Conservation (phyloP, 805 yeast species). For the Starmerella scarabaei region DNA sequence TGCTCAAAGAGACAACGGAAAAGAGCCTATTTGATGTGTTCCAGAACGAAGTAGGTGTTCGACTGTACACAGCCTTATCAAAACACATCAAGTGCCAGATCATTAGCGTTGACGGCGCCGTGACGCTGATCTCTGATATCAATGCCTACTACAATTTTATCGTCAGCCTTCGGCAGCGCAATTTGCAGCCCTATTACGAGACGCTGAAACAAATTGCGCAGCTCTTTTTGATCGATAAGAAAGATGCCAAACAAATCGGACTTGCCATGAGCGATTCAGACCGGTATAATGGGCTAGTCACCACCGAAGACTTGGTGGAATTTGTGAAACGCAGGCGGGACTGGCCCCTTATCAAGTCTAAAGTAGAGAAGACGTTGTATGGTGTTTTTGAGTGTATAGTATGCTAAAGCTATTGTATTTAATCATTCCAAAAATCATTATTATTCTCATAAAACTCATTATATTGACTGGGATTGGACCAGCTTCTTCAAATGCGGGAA, state of each 20-base stretch:
- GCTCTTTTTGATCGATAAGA: conserved; percentile 56
- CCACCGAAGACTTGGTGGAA: conserved; percentile 89
- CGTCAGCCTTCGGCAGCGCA: conserved; percentile 36
- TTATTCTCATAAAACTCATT: too few species aligned
- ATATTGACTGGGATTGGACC: too few species aligned
- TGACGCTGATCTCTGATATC: conserved; percentile 66
- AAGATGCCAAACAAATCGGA: conserved; percentile 74
- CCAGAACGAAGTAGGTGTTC: conserved; percentile 83
- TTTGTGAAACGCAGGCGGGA: conserved; percentile 79
- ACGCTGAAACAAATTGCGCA: conserved; percentile 79
- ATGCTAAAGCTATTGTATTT: not conserved
- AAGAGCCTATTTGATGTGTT: conserved; percentile 80
- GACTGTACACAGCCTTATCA: conserved; percentile 64
- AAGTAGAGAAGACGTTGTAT: conserved; percentile 89
- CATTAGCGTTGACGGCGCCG: conserved; percentile 71
- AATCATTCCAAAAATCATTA: too few species aligned
- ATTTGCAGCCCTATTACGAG: conserved; percentile 57
- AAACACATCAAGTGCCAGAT: conserved; percentile 62
- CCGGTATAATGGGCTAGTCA: conserved; percentile 76
- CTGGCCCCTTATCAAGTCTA: conserved; percentile 62
- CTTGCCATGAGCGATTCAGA: conserved; percentile 68
- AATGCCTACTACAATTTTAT: conserved; percentile 69
- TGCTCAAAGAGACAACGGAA: conserved; percentile 72
- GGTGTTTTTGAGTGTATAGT: conserved; percentile 49
- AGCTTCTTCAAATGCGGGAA: conserved; percentile 3